Conservation (phyloP, 2,329 filamentous ascomycete species). For the Chaetomium strumarium region DNA sequence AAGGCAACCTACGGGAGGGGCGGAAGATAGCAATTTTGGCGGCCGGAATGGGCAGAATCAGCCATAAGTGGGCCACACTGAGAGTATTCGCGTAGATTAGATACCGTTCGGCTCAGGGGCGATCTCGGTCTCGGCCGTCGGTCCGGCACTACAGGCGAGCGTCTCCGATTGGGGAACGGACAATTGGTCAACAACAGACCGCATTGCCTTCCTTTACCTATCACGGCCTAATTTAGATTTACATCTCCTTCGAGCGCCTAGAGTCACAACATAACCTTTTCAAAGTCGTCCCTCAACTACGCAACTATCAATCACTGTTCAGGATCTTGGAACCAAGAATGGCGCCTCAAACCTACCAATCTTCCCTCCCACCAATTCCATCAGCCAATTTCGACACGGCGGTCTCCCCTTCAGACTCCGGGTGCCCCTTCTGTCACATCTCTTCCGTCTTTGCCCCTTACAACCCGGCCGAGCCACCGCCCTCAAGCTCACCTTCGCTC, state of each 20-base stretch:
- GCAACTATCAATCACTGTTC: background rate
- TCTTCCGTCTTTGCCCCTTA: slow-evolving; percentile 43
- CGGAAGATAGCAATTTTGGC: slow-evolving; percentile 18
- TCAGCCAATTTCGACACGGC: slow-evolving; percentile 17
- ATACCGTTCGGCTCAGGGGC: too few species aligned
- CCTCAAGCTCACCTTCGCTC: slow-evolving; percentile 31
- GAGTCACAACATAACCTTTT: background rate
- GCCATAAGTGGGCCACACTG: background rate
- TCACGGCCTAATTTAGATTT: too few species aligned
- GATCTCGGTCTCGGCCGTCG: too few species aligned
- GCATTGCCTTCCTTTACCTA: too few species aligned
- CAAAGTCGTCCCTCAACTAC: background rate
- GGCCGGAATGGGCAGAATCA: slow-evolving; percentile 19
- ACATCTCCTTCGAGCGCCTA: too few species aligned
- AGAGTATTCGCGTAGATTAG: too few species aligned
- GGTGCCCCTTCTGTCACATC: slow-evolving; percentile 61
- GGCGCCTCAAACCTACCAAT: slow-evolving; percentile 6
- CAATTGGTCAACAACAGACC: too few species aligned
- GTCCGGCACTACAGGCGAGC: too few species aligned
- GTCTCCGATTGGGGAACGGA: too few species aligned
- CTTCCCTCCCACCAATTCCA: slow-evolving; percentile 3
- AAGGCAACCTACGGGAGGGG: background rate
- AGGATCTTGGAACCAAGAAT: background rate
- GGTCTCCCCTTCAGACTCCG: slow-evolving; percentile 17
- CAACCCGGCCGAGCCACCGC: slow-evolving; percentile 39